Conservation (phyloP, 1,284 basidiomycete species). For the Trichosporon asahii region DNA sequence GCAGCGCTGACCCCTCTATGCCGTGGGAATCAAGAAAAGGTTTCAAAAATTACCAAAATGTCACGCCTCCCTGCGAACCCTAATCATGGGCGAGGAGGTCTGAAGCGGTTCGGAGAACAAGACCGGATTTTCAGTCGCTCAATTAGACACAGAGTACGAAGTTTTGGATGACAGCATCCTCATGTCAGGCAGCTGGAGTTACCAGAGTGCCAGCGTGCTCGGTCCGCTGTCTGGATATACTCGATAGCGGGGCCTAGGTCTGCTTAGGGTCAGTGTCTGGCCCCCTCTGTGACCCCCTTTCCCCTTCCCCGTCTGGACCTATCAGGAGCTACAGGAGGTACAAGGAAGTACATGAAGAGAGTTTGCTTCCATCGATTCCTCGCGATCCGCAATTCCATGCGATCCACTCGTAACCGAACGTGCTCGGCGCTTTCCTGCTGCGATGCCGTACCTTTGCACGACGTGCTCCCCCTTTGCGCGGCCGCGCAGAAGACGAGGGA, state of each 20-base stretch:
- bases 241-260: background rate
- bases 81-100: background rate
- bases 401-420: background rate
- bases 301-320: background rate
- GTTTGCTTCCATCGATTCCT: constrained; percentile 3
- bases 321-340: background rate
- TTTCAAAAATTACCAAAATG: constrained; percentile 6
- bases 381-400: background rate
- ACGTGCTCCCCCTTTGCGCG: background rate
- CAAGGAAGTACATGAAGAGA: background rate
- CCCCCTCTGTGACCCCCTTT: background rate
- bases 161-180: background rate
- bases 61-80: constrained; percentile 4
- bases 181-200: background rate
- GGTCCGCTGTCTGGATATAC: background rate
- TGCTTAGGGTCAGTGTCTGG: background rate
- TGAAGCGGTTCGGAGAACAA: background rate
- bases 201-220: background rate
- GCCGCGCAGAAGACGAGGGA: background rate
- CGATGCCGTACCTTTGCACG: background rate
- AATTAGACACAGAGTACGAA: constrained; percentile 1
- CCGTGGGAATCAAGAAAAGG: constrained; percentile 7
- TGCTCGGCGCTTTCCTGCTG: background rate
- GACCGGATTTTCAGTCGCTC: background rate
- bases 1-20: background rate